Conservation (phyloP, 768 basidiomycete species). For the Serendipita vermifera region DNA sequence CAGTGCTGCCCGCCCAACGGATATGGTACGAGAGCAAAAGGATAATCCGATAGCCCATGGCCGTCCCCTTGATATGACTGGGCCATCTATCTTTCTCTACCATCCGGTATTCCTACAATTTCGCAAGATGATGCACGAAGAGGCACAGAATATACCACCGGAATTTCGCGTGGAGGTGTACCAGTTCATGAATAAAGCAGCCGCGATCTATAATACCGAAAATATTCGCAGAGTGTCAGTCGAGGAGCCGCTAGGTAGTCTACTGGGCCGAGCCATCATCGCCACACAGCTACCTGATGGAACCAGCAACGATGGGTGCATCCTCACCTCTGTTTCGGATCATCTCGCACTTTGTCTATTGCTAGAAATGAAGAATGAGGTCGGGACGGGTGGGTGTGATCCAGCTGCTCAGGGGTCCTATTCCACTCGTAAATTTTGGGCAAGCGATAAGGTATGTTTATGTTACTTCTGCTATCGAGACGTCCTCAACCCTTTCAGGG, state of each 20-base stretch:
- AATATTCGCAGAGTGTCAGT: neutral
- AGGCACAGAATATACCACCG: neutral
- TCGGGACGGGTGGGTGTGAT: constrained; percentile 9
- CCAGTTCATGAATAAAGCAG: neutral
- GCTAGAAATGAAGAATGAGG: constrained; percentile 10
- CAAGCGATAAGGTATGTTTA: neutral
- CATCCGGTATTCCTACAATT: constrained; percentile 9
- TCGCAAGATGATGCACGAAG: neutral
- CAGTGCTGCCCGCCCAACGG: too few relatives aligned
- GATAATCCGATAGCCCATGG: too few relatives aligned
- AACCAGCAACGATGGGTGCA: neutral
- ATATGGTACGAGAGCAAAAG: too few relatives aligned
- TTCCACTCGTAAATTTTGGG: constrained; percentile 8
- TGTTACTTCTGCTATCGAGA: neutral
- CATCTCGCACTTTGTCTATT: neutral
- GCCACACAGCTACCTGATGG: neutral
- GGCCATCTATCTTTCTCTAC: constrained; percentile 11
- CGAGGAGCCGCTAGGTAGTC: neutral
- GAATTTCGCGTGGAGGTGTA: neutral
- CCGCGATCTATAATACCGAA: neutral
- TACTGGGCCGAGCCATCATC: neutral
- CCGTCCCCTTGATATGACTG: constrained; percentile 2
- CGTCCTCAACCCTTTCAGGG: neutral
- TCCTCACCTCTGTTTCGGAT: neutral
- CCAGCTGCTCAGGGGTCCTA: constrained; percentile 12